Percentiles rank a stretch among this genome's conserved stretches.
Conservation (phyloP, 116 monocot species). For the Dioscorea cayenensis region DNA sequence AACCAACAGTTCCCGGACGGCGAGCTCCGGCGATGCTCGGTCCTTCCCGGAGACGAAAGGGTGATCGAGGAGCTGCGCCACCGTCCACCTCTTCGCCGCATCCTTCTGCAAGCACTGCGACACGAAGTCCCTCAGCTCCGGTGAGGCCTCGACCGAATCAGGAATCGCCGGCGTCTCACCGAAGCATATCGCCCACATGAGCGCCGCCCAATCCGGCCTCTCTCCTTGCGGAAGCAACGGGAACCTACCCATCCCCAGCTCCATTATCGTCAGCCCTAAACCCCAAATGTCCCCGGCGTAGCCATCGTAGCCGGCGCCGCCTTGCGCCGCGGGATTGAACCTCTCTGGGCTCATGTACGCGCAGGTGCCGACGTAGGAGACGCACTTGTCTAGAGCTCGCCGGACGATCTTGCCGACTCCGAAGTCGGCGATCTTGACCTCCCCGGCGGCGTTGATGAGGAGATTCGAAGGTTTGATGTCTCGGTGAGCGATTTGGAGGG, state of each 20-base stretch:
- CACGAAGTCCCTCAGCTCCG: constrained; percentile 41
- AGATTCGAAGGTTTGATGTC: constrained; percentile 89
- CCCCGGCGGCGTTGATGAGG: constrained; percentile 46
- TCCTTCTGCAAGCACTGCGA: constrained; percentile 53
- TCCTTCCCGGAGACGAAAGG: constrained; percentile 42
- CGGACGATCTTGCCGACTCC: constrained; percentile 53
- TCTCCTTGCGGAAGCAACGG: constrained; percentile 63
- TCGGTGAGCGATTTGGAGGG: constrained; percentile 67
- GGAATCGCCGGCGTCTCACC: constrained; percentile 19
- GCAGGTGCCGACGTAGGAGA: constrained; percentile 67
- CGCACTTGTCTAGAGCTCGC: constrained; percentile 48
- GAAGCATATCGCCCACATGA: constrained; percentile 12
- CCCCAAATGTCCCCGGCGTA: constrained; percentile 89
- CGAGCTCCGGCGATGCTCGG: constrained; percentile 2
- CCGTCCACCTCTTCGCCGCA: constrained; percentile 51
- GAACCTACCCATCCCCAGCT: constrained; percentile 57
- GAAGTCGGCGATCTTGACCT: constrained; percentile 87
- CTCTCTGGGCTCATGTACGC: constrained; percentile 93
- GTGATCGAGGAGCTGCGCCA: constrained; percentile 41
- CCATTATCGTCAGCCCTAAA: constrained; percentile 63
- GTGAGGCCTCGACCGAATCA: constrained; percentile 17
- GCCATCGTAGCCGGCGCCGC: constrained; percentile 34
- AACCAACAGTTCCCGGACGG: constrained; percentile 13
- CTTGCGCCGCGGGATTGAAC: constrained; percentile 62
- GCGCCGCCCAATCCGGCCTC: constrained; percentile 80